Percentiles rank a stretch among this genome's conserved stretches.
phyloP scores from a whole-genome alignment of 2,329 filamentous ascomycete species.

The Aspergillus costaricaensis region DNA sequence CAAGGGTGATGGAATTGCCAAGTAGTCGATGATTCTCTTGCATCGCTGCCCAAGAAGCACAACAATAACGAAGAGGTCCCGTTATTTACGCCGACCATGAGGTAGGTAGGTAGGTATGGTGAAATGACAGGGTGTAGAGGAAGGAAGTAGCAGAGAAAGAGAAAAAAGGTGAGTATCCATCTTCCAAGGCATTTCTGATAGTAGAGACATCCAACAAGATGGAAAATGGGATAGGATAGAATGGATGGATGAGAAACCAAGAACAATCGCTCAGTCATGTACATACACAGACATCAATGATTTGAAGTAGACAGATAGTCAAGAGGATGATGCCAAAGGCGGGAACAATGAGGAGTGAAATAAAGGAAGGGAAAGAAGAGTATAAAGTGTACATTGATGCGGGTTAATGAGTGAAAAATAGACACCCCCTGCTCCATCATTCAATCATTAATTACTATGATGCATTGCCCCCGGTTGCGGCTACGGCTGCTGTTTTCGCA shows the following conservation, averaged over 20 bases:
- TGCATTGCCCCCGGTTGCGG: slow-evolving; percentile 12
- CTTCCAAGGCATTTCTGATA: neutral
- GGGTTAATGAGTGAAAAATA: neutral
- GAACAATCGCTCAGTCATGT: slow-evolving; percentile 3
- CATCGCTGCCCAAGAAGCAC: neutral
- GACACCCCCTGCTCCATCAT: slow-evolving; percentile 10
- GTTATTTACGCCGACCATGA: neutral
- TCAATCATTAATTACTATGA: slow-evolving; percentile 17
- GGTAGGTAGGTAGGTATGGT: neutral
- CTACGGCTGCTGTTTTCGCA: slow-evolving; percentile 27
- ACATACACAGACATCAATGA: neutral
- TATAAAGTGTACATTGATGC: slow-evolving; percentile 3
- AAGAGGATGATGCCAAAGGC: neutral
- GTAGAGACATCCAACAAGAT: neutral
- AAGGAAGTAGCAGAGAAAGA: neutral
- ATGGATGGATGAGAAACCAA: neutral
- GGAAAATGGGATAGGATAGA: neutral
- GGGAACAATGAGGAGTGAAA: neutral
- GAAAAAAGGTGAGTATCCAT: neutral
- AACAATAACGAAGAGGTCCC: neutral
- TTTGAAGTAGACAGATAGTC: neutral
- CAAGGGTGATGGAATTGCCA: too few relatives aligned
- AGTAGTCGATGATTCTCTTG: neutral
- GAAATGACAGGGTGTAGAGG: neutral
- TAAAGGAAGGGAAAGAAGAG: neutral